Base-by-base conservation (phyloP, 1,284 basidiomycete genomes). In the Schizophyllum commune region DNA sequence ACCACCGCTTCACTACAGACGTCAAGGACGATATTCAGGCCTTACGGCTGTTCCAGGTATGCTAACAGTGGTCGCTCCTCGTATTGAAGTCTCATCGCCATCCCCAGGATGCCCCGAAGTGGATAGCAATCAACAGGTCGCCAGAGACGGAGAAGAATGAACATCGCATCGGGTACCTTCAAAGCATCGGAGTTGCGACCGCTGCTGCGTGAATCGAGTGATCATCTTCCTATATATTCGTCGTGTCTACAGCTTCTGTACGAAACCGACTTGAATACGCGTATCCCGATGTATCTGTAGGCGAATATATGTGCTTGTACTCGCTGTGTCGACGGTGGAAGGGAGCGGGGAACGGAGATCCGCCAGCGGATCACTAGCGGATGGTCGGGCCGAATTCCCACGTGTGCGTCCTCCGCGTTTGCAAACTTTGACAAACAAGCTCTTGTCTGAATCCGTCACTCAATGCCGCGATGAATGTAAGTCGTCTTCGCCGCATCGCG, bases 1-100 rank as follows among this genome's bases (percentile, higher is more conserved):
- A 92, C 72, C 92, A 94, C 73, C 85, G 91, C 22, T 94, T 95
- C 76, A 92, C 89, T 0, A 82, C 94, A 21, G 91, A 93, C 69
- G 79, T 83, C 64, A 73, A 73, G 58, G 83, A 94, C 70, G 75
- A 74, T 53, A 85, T 92, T 70, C 84, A 86, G 62, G 86, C 88
- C 1, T 78, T 92, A 73, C 80, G 92, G 4, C 74, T 94, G 57
- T 94, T 94, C 83, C 83, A 90, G 81, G 89, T 83, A 62, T 32
- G 75, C 54, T 58, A 39, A 20, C 32, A 51, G 8, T 21, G 22
- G 20, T 58, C 55, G 51, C 47, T 11, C 32, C 52, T 20, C 52
- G 1, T 21, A 47, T 33, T 34, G 6, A 6, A 32, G 55, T 60
- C 32, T 60, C 17, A 58, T 9, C 52, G 27, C 17, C 32, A 60